Evolutionary conservation across 192 early-diverging fungal genomes (phyloP).

Genomic region (Entrophospora sp.): DNA sequence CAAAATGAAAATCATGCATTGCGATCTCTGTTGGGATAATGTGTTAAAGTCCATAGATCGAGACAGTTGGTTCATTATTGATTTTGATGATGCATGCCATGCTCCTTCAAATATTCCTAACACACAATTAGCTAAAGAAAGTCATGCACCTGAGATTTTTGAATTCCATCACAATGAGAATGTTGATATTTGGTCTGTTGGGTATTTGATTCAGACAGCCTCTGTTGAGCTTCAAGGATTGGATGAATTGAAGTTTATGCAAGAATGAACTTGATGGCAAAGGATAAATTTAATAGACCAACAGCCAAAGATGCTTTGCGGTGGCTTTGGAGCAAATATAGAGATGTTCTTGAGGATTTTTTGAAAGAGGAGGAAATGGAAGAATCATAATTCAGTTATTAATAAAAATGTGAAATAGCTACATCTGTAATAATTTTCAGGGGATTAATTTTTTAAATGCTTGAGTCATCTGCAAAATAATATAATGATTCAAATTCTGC

Average conservation of each 20-base stretch:
- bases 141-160: not conserved
- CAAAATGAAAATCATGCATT: not conserved
- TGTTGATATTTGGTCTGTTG: conserved; percentile 2
- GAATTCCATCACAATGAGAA: not conserved
- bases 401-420: too few relatives aligned
- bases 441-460: too few relatives aligned
- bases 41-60: conserved; percentile 2
- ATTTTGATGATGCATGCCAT: too few relatives aligned
- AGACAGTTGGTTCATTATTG: too few relatives aligned
- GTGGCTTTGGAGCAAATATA: not conserved
- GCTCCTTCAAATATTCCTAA: not conserved
- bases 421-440: too few relatives aligned
- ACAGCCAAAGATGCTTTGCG: too few relatives aligned
- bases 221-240: too few relatives aligned
- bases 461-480: too few relatives aligned
- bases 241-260: not conserved
- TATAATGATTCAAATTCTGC: too few relatives aligned
- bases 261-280: not conserved
- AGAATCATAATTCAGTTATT: too few relatives aligned
- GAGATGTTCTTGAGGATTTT: not conserved
- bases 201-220: not conserved
- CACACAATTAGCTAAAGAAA: too few relatives aligned
- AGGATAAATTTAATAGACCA: not conserved
- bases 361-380: too few relatives aligned
- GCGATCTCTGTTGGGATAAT: not conserved